Percentiles rank a stretch among this genome's conserved stretches.
phyloP scores from a whole-genome alignment of 2,329 filamentous ascomycete genomes.

The Ceratocystis destructans region DNA sequence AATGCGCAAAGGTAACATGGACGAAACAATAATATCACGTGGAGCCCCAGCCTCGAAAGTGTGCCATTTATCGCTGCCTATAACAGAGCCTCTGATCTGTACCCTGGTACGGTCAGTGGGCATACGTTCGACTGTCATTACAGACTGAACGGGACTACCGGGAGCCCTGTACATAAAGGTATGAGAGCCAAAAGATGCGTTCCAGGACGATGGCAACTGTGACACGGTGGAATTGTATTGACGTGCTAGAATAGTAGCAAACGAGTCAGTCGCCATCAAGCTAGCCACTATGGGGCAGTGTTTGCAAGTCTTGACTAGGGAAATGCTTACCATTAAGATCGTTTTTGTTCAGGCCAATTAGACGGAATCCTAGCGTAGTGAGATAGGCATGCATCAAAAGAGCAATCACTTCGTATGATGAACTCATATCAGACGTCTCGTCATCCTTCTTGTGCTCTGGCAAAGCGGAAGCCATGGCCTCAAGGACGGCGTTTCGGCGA shows the following conservation, averaged over 20 bases:
- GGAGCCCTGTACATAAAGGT: constrained; percentile 77
- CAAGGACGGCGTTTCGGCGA: constrained; percentile 34
- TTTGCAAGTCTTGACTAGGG: neutral
- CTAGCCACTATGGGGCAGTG: too few species aligned
- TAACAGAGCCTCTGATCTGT: constrained; percentile 65
- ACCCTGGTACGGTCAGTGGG: constrained; percentile 51
- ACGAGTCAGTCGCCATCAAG: neutral
- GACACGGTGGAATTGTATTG: constrained; percentile 44
- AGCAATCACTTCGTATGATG: constrained; percentile 68
- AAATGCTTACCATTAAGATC: constrained; percentile 47
- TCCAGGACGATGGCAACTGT: constrained; percentile 66
- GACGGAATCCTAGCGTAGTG: constrained; percentile 61
- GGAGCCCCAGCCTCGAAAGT: constrained; percentile 56
- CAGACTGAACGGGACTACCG: constrained; percentile 71
- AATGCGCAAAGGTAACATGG: constrained; percentile 43
- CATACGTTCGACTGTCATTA: constrained; percentile 69
- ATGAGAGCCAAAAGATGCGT: constrained; percentile 54
- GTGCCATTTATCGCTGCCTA: constrained; percentile 68
- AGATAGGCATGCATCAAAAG: constrained; percentile 76
- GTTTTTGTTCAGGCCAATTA: constrained; percentile 75
- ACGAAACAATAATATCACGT: constrained; percentile 58
- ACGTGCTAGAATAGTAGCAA: constrained; percentile 30
- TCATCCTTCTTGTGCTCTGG: constrained; percentile 41
- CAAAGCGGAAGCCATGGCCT: constrained; percentile 45
- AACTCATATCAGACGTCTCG: constrained; percentile 49